Percentiles rank a stretch among this genome's conserved stretches.
Conservation (phyloP, 2,329 filamentous ascomycete species). For the Diaporthe citriasiana region DNA sequence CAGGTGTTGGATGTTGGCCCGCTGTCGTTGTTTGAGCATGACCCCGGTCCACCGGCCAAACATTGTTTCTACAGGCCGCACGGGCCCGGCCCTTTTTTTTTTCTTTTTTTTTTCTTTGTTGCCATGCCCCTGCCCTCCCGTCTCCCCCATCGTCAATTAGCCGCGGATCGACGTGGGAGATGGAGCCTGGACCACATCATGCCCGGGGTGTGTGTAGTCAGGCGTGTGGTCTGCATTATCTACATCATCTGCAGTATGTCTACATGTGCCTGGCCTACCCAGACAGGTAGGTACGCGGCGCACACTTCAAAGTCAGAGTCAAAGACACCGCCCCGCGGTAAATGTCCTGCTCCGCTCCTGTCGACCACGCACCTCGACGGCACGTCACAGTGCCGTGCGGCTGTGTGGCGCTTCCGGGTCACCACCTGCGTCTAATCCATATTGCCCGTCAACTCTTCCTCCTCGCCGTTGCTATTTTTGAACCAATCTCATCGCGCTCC, state of each 20-base stretch:
- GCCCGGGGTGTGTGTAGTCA: no score
- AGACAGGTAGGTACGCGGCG: no score
- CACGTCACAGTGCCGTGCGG: slow-evolving; percentile 29
- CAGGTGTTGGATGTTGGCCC: slow-evolving; percentile 10
- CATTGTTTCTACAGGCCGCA: slow-evolving; percentile 41
- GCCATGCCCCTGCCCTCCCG: slow-evolving; percentile 20
- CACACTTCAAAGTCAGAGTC: no score
- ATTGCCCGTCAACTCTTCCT: slow-evolving; percentile 3
- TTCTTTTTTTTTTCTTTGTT: slow-evolving; percentile 23
- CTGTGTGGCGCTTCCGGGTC: slow-evolving; percentile 35
- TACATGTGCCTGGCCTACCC: no score
- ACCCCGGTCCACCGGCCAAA: slow-evolving; percentile 31
- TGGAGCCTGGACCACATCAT: no score
- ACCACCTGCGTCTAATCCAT: slow-evolving; percentile 33
- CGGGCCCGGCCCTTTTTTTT: slow-evolving; percentile 8
- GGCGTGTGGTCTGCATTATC: no score
- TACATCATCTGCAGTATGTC: no score
- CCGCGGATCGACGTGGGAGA: slow-evolving; percentile 30
- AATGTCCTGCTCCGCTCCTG: background rate
- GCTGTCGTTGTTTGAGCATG: slow-evolving; percentile 20
- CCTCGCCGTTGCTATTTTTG: slow-evolving; percentile 36
- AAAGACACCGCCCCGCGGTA: slow-evolving; percentile 21
- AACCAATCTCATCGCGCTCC: slow-evolving; percentile 19
- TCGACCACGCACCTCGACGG: slow-evolving; percentile 13
- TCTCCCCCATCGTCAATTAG: slow-evolving; percentile 27